Conservation (phyloP, 176 grass and related monocot genomes). For the Cenchrus americanus region DNA sequence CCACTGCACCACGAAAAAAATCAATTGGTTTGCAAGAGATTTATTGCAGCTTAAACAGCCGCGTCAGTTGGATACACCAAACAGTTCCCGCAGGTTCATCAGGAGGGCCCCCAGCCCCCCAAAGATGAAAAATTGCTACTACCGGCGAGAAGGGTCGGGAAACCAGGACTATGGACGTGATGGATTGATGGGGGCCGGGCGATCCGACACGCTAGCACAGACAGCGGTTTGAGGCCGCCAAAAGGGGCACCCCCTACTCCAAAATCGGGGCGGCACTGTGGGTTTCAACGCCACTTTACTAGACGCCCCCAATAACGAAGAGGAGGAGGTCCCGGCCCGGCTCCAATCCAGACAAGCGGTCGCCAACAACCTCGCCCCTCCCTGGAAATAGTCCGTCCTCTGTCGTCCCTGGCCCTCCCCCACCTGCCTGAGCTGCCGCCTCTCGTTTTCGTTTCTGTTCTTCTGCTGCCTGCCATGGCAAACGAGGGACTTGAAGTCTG, state of each 20-base stretch:
- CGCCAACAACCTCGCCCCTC: background rate
- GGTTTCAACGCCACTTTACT: background rate
- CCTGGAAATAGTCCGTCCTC: background rate
- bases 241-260: background rate
- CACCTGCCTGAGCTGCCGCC: background rate
- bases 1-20: background rate
- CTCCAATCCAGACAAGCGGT: background rate
- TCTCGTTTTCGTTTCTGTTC: background rate
- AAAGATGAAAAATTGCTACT: too few relatives aligned
- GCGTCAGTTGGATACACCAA: background rate
- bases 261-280: background rate
- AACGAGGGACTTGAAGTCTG: background rate
- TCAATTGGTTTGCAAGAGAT: background rate
- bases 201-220: conserved; percentile 32
- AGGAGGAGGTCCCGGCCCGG: background rate
- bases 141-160: background rate
- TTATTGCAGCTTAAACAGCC: background rate
- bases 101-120: too few relatives aligned
- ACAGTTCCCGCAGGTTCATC: background rate
- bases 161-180: background rate
- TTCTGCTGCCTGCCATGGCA: background rate
- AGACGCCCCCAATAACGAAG: background rate
- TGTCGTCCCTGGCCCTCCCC: background rate
- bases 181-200: background rate
- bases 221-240: conserved; percentile 34